phyloP scores from a whole-genome alignment of 441 rosid species.

The Brassica hybrid region DNA sequence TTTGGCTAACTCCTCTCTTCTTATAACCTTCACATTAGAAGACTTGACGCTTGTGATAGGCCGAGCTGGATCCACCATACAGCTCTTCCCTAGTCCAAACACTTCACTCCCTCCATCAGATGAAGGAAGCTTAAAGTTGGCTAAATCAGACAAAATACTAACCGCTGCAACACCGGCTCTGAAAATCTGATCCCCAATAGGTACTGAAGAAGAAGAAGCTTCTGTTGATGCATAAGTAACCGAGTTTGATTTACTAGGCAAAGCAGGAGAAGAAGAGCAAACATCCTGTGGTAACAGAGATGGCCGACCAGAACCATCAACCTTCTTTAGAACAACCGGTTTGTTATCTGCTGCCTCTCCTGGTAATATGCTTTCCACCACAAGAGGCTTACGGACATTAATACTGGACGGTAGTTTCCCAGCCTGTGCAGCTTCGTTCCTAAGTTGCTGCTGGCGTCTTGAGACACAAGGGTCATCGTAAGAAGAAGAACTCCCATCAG shows the following conservation, averaged over 20 bases:
- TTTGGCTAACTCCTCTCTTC: constrained; percentile 59
- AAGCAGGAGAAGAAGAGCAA: constrained; percentile 46
- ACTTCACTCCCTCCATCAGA: constrained; percentile 53
- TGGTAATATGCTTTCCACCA: constrained; percentile 44
- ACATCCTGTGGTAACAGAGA: constrained; percentile 46
- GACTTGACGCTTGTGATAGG: constrained; percentile 55
- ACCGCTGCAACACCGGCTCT: constrained; percentile 67
- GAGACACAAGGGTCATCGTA: constrained; percentile 82
- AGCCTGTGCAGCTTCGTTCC: constrained; percentile 38
- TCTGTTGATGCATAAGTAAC: constrained; percentile 59
- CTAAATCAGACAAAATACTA: constrained; percentile 60
- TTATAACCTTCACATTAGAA: constrained; percentile 31
- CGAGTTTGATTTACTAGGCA: constrained; percentile 47
- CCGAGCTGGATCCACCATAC: constrained; percentile 69
- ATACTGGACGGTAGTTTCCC: constrained; percentile 48
- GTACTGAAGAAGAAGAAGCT: constrained; percentile 53
- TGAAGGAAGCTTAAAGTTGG: constrained; percentile 57
- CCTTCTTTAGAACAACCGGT: constrained; percentile 51
- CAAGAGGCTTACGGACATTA: constrained; percentile 42
- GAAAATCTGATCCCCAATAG: constrained; percentile 63
- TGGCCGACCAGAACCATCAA: constrained; percentile 43
- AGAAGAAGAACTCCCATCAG: constrained; percentile 74
- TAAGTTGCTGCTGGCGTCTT: constrained; percentile 57
- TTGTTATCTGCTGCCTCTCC: constrained; percentile 47
- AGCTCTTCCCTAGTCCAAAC: constrained; percentile 46